A percentile compares a stretch with the other conserved stretches of the same genome.
Conservation (phyloP, 768 basidiomycete genomes). For the Trametes maxima region DNA sequence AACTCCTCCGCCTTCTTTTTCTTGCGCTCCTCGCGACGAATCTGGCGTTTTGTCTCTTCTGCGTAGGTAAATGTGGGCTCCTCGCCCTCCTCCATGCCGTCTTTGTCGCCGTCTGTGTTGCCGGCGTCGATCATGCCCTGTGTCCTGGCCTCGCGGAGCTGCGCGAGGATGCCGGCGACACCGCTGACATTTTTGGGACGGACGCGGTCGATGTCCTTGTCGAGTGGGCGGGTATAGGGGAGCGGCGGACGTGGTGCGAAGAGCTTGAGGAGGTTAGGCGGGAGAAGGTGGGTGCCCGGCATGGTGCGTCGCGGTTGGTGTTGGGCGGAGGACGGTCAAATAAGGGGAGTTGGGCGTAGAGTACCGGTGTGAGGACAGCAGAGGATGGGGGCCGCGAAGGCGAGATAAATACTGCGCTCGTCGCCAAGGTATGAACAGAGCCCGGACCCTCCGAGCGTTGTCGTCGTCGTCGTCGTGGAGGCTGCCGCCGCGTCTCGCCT, state of each 20-base stretch:
- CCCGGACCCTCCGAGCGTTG: conserved; percentile 10
- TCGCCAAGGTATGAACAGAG: conserved; percentile 16
- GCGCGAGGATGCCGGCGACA: conserved; percentile 72
- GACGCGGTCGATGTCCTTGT: conserved; percentile 79
- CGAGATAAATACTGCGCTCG: conserved; percentile 20
- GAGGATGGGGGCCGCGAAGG: conserved; percentile 1
- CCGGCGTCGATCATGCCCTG: conserved; percentile 56
- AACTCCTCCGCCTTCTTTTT: conserved; percentile 77
- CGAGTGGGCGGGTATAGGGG: conserved; percentile 83
- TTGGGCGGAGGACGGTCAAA: conserved; percentile 1
- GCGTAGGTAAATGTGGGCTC: conserved; percentile 80
- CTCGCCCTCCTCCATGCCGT: conserved; percentile 83
- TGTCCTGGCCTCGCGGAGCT: conserved; percentile 78
- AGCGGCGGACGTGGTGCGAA: conserved; percentile 93
- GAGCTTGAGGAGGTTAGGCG: conserved; percentile 94
- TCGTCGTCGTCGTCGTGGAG: neutral
- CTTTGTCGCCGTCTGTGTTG: conserved; percentile 45
- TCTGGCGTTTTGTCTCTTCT: conserved; percentile 80
- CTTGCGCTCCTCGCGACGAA: conserved; percentile 76
- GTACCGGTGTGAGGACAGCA: neutral
- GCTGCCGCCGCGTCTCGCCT: conserved; percentile 9
- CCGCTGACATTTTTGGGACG: conserved; percentile 69
- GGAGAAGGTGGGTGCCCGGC: conserved; percentile 85
- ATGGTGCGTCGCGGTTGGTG: conserved; percentile 30
- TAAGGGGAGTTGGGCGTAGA: conserved; percentile 2